A percentile compares a stretch with the other conserved stretches of the same genome.
These are phyloP conservation scores for Artomyces pyxidatus DNA, from an alignment of 768 basidiomycete species.

Conservation along the genomic window DNA sequence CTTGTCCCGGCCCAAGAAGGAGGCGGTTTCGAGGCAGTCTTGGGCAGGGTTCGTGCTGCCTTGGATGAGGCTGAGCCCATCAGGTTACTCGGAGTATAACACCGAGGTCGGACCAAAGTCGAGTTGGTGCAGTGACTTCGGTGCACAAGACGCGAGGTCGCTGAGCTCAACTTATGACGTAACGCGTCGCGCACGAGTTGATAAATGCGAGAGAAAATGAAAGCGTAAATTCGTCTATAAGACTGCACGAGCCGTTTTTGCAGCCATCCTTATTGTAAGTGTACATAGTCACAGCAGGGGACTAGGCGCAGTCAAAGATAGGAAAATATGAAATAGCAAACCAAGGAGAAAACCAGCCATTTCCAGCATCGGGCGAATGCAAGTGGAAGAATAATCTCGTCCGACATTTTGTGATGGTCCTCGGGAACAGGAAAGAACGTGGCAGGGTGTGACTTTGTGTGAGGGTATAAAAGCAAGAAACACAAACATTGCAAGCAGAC, in stretches of 20 bases:
- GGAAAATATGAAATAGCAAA: not conserved
- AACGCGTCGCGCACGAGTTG: no score
- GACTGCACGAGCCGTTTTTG: not conserved
- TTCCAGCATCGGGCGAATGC: not conserved
- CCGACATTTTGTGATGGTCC: not conserved
- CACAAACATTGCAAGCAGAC: not conserved
- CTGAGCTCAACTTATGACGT: no score
- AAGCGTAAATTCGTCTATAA: not conserved
- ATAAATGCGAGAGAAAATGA: no score
- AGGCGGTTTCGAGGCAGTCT: slow-evolving; percentile 26
- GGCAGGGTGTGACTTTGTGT: not conserved
- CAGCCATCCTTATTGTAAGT: not conserved
- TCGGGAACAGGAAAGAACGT: not conserved
- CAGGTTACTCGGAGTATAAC: no score
- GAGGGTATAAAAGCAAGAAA: not conserved
- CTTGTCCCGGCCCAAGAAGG: slow-evolving; percentile 44
- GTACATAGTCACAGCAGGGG: not conserved
- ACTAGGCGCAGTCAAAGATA: not conserved
- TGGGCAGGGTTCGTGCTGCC: slow-evolving; percentile 47
- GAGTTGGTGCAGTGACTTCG: no score
- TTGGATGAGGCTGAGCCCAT: slow-evolving; percentile 66
- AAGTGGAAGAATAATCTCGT: not conserved
- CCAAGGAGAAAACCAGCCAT: not conserved
- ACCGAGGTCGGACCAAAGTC: no score
- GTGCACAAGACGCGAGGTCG: no score